Conservation (phyloP, 2,329 filamentous ascomycete species). For the Aspergillus clavatus region DNA sequence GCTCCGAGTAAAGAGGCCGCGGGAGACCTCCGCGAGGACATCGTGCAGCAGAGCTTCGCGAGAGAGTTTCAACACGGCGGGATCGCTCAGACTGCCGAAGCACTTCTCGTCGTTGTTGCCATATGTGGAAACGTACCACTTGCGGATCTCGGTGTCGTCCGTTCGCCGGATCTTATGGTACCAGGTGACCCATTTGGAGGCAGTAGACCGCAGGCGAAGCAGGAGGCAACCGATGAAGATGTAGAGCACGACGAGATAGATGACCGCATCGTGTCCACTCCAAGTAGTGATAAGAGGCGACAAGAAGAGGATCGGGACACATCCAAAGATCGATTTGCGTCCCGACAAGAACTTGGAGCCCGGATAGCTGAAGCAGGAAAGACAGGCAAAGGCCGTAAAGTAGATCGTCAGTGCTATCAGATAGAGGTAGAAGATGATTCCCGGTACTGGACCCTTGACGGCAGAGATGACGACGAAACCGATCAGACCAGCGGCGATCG, state of each 20-base stretch:
- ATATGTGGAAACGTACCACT: conserved; percentile 36
- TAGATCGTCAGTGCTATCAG: conserved; percentile 55
- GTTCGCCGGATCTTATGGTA: conserved; percentile 36
- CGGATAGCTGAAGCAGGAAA: conserved; percentile 51
- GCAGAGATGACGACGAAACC: conserved; percentile 50
- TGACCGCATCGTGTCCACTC: conserved; percentile 48
- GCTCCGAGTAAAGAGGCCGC: conserved; percentile 40
- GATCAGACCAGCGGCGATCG: conserved; percentile 49
- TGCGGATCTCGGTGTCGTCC: conserved; percentile 37
- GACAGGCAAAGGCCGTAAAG: conserved; percentile 52
- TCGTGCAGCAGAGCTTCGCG: conserved; percentile 44
- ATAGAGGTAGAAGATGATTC: conserved; percentile 57
- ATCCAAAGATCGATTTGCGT: conserved; percentile 51
- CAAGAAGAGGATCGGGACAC: conserved; percentile 53
- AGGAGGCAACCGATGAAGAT: conserved; percentile 50
- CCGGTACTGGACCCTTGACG: conserved; percentile 42
- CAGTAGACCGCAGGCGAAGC: conserved; percentile 50
- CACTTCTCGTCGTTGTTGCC: conserved; percentile 34
- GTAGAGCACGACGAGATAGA: conserved; percentile 54
- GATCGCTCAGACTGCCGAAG: conserved; percentile 45
- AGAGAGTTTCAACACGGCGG: conserved; percentile 46
- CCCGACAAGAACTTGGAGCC: conserved; percentile 55
- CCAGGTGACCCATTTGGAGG: conserved; percentile 58
- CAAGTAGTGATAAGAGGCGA: conserved; percentile 55
- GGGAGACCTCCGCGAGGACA: conserved; percentile 43